These are phyloP conservation scores for Chaetomium strumarium DNA, from an alignment of 2,329 filamentous ascomycete species.

Conservation along the genomic window DNA sequence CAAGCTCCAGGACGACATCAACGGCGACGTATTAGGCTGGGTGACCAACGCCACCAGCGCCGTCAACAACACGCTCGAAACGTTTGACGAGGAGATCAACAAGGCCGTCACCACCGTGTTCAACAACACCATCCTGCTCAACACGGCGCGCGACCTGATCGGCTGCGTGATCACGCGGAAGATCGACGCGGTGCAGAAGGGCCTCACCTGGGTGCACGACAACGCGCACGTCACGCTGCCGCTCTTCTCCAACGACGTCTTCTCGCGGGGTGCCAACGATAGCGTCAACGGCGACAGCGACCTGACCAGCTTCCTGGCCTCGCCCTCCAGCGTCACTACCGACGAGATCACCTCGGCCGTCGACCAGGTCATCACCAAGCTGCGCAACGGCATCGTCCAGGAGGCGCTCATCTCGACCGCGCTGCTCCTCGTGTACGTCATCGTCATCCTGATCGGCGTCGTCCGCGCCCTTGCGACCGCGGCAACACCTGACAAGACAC, in stretches of 20 bases:
- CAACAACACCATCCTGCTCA: constrained; percentile 71
- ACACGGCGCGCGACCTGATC: constrained; percentile 72
- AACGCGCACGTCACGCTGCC: constrained; percentile 81
- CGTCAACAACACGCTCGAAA: constrained; percentile 79
- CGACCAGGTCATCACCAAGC: constrained; percentile 58
- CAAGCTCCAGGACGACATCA: constrained; percentile 57
- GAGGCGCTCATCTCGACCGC: constrained; percentile 75
- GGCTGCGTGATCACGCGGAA: constrained; percentile 86
- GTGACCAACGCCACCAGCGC: constrained; percentile 77
- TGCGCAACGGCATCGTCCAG: constrained; percentile 62
- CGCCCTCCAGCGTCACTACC: constrained; percentile 64
- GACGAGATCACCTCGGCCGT: constrained; percentile 80
- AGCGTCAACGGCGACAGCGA: constrained; percentile 53
- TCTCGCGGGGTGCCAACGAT: constrained; percentile 69
- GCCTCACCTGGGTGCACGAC: constrained; percentile 88
- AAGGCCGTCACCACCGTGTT: constrained; percentile 70
- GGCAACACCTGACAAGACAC: constrained; percentile 51
- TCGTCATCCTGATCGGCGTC: constrained; percentile 70
- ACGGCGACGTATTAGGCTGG: constrained; percentile 78
- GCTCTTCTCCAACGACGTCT: constrained; percentile 69
- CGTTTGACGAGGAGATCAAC: constrained; percentile 72
- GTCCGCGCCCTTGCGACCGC: constrained; percentile 59
- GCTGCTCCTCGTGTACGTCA: constrained; percentile 69
- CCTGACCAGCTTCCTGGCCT: constrained; percentile 68
- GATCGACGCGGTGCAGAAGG: constrained; percentile 75